These are phyloP conservation scores for Exophiala sp. DNA, from an alignment of 2,329 filamentous ascomycete species.

Conservation along the genomic window DNA sequence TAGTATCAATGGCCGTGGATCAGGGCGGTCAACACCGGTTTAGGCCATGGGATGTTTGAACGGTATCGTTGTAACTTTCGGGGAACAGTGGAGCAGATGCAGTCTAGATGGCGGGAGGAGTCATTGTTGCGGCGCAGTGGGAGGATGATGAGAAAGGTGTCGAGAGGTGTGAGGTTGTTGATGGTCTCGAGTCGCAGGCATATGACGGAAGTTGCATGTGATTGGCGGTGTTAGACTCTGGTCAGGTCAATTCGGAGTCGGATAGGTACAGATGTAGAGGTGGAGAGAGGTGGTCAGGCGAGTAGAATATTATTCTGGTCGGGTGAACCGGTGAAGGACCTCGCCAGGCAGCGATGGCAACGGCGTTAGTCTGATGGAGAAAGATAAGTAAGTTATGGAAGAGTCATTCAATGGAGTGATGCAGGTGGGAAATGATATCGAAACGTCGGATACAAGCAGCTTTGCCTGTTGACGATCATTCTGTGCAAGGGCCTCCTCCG, in stretches of 20 bases:
- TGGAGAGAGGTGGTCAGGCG: conserved; percentile 1
- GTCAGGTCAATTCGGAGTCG: background rate
- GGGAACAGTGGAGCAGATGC: background rate
- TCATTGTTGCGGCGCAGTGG: conserved; percentile 17
- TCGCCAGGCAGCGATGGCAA: conserved; percentile 7
- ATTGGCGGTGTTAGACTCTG: conserved; percentile 6
- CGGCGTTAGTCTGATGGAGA: conserved; percentile 5
- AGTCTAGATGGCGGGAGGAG: conserved; percentile 18
- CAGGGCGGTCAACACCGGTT: too few relatives aligned
- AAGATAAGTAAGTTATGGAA: conserved; percentile 5
- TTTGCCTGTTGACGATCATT: too few relatives aligned
- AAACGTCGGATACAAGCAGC: conserved; percentile 1
- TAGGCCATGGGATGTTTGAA: background rate
- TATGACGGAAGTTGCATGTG: conserved; percentile 27
- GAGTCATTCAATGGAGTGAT: conserved; percentile 2
- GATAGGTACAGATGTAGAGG: background rate
- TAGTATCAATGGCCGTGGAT: background rate
- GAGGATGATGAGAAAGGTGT: conserved; percentile 14
- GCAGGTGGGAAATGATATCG: conserved; percentile 1
- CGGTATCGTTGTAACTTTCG: conserved; percentile 1
- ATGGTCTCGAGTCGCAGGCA: conserved; percentile 22
- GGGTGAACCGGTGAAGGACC: background rate
- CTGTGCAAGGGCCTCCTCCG: too few relatives aligned
- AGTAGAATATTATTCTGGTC: background rate
- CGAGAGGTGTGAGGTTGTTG: conserved; percentile 16